These are phyloP conservation scores for Mallotus repandus DNA, from an alignment of 441 rosid species.

Conservation along the genomic window DNA sequence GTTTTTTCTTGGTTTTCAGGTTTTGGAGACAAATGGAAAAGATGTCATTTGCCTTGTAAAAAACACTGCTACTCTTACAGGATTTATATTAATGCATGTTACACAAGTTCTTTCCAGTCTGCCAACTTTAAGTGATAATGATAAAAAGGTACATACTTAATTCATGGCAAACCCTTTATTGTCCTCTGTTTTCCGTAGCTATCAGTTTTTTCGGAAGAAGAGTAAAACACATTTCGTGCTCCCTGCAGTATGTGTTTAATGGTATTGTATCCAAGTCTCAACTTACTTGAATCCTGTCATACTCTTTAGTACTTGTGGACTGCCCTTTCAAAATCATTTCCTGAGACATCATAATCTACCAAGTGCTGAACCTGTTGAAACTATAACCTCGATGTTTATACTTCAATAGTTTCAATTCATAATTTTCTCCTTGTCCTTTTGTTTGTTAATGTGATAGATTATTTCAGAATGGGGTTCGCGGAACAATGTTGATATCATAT, in stretches of 20 bases:
- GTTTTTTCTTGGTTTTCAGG: not conserved
- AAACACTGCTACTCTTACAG: slow-evolving; percentile 17
- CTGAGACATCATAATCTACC: too few species aligned
- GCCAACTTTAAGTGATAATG: slow-evolving; percentile 14
- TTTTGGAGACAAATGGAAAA: slow-evolving; percentile 6
- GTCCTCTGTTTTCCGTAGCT: not conserved
- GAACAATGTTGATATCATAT: slow-evolving; percentile 14
- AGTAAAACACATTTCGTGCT: too few species aligned
- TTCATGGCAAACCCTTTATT: not conserved
- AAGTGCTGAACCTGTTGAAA: too few species aligned
- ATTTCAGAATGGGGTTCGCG: slow-evolving; percentile 12
- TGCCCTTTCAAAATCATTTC: too few species aligned
- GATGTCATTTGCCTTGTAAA: slow-evolving; percentile 14
- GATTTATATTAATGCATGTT: slow-evolving; percentile 15
- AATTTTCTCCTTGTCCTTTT: not conserved
- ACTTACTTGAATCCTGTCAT: too few species aligned
- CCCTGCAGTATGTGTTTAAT: not conserved
- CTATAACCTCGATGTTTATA: too few species aligned
- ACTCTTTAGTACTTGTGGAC: too few species aligned
- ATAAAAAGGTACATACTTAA: slow-evolving; percentile 12
- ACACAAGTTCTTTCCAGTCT: not conserved
- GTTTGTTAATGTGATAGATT: slow-evolving; percentile 5
- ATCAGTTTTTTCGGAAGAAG: not conserved
- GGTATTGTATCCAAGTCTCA: not conserved
- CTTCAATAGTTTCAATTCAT: too few species aligned